Percentiles rank a stretch among this genome's conserved stretches.
Conservation (phyloP, 2,329 filamentous ascomycete species). For the Magnaporthiopsis incrustans region DNA sequence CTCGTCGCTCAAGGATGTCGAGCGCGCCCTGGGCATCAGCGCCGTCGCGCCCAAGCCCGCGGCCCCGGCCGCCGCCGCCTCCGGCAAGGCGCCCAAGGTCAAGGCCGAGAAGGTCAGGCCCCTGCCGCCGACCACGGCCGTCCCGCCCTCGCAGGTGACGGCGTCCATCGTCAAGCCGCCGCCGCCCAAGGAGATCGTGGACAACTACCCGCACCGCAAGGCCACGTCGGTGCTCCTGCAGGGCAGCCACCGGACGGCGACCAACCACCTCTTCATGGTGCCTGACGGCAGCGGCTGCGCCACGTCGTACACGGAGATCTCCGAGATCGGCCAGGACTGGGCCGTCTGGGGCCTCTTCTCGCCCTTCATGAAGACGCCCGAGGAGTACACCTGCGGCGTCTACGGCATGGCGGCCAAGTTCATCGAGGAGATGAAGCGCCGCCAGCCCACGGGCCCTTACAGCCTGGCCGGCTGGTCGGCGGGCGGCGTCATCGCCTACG, state of each 20-base stretch:
- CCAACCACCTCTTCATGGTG: slow-evolving; percentile 43
- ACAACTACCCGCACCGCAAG: slow-evolving; percentile 42
- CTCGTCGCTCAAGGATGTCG: slow-evolving; percentile 56
- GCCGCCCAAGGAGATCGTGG: slow-evolving; percentile 27
- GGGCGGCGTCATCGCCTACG: slow-evolving; percentile 64
- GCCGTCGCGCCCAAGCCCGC: slow-evolving; percentile 25
- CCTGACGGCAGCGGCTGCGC: slow-evolving; percentile 51
- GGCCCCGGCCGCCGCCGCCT: slow-evolving; percentile 11
- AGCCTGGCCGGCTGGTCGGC: slow-evolving; percentile 68
- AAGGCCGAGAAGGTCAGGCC: slow-evolving; percentile 17
- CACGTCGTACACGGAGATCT: slow-evolving; percentile 58
- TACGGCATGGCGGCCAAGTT: slow-evolving; percentile 58
- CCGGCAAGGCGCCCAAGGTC: slow-evolving; percentile 17
- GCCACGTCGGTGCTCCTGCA: slow-evolving; percentile 39
- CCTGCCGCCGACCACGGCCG: slow-evolving; percentile 20
- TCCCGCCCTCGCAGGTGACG: slow-evolving; percentile 29
- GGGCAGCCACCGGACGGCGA: slow-evolving; percentile 40
- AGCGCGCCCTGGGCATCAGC: slow-evolving; percentile 51
- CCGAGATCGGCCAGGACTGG: slow-evolving; percentile 37
- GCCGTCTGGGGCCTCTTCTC: slow-evolving; percentile 56
- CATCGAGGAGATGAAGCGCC: slow-evolving; percentile 61
- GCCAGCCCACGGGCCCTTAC: slow-evolving; percentile 62
- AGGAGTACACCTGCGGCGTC: slow-evolving; percentile 57
- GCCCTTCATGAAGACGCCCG: slow-evolving; percentile 62
- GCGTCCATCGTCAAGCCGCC: slow-evolving; percentile 35